Evolutionary conservation across 805 yeast species (phyloP).

Genomic region (Wickerhamiella azyma): DNA sequence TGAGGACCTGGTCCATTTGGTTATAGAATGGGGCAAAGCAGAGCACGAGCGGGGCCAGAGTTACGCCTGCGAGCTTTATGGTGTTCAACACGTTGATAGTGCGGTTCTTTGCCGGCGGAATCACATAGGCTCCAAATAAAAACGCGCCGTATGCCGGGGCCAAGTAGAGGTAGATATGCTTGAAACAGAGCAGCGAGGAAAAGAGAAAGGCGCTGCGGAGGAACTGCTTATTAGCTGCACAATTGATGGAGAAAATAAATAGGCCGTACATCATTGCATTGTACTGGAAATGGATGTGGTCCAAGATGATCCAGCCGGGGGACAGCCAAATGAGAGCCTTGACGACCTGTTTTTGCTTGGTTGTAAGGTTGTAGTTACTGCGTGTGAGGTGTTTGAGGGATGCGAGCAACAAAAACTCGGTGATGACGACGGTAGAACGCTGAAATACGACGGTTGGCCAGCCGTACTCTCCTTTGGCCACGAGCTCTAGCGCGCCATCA

Average conservation of each 20-base stretch:
- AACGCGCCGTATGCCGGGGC: slow-evolving; percentile 89
- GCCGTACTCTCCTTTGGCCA: slow-evolving; percentile 52
- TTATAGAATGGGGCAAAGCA: slow-evolving; percentile 73
- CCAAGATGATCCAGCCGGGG: slow-evolving; percentile 83
- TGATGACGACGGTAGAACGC: slow-evolving; percentile 60
- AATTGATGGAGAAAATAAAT: slow-evolving; percentile 55
- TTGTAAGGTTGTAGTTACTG: slow-evolving; percentile 7
- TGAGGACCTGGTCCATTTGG: slow-evolving; percentile 49
- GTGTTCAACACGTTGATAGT: slow-evolving; percentile 46
- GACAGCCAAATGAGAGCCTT: slow-evolving; percentile 73
- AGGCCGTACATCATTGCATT: slow-evolving; percentile 89
- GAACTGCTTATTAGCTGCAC: slow-evolving; percentile 46
- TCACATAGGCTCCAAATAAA: slow-evolving; percentile 57
- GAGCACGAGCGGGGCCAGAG: slow-evolving; percentile 39
- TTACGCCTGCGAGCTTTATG: slow-evolving; percentile 52
- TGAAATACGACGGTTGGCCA: slow-evolving; percentile 74
- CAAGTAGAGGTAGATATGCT: slow-evolving; percentile 81
- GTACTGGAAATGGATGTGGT: slow-evolving; percentile 94
- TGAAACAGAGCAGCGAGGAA: slow-evolving; percentile 71
- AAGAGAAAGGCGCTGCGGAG: slow-evolving; percentile 49
- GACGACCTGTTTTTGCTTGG: slow-evolving; percentile 37
- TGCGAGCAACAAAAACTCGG: slow-evolving; percentile 57
- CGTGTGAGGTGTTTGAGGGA: slow-evolving; percentile 50
- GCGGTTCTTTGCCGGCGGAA: slow-evolving; percentile 23
- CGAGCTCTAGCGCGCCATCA: slow-evolving; percentile 71